phyloP scores from a whole-genome alignment of 306 rosid genomes.

The Phaseolus lunatus region DNA sequence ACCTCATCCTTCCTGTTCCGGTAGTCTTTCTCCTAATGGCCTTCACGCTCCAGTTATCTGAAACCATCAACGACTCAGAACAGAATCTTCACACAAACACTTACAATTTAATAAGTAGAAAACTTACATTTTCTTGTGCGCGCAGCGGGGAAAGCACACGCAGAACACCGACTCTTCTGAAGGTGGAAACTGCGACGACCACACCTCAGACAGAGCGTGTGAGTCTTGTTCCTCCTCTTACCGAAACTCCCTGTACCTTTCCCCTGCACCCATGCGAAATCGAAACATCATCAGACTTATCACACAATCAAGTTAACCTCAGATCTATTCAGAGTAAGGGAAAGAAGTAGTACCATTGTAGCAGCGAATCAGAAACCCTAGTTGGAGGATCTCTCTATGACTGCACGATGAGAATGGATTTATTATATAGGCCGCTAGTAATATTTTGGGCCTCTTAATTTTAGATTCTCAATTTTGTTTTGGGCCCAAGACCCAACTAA shows the following conservation, averaged over 20 bases:
- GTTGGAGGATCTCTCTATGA: no score
- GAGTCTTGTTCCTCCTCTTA: constrained; percentile 99
- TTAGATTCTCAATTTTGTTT: no score
- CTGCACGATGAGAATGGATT: no score
- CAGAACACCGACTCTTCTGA: no score
- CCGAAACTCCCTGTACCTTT: constrained; percentile 99
- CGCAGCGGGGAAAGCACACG: constrained; percentile 56
- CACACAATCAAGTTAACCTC: background rate
- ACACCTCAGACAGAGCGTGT: constrained; percentile 93
- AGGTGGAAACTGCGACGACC: constrained; percentile 24
- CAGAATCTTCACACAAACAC: background rate
- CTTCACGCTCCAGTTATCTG: constrained; percentile 98
- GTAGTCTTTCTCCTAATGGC: constrained; percentile 99
- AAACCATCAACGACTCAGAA: background rate
- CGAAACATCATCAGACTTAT: background rate
- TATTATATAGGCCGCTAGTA: no score
- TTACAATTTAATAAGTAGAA: background rate
- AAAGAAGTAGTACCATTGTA: constrained; percentile 58
- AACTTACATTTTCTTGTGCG: constrained; percentile 82
- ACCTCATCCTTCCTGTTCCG: constrained; percentile 98
- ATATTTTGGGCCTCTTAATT: no score
- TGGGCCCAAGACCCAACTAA: no score
- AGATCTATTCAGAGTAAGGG: background rate
- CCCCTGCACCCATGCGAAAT: constrained; percentile 58
- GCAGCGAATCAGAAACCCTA: constrained; percentile 63